A percentile compares a stretch with the other conserved stretches of the same genome.
These are phyloP conservation scores for Acrocalymma vagum DNA, from an alignment of 2,329 filamentous ascomycete species.

Conservation along the genomic window DNA sequence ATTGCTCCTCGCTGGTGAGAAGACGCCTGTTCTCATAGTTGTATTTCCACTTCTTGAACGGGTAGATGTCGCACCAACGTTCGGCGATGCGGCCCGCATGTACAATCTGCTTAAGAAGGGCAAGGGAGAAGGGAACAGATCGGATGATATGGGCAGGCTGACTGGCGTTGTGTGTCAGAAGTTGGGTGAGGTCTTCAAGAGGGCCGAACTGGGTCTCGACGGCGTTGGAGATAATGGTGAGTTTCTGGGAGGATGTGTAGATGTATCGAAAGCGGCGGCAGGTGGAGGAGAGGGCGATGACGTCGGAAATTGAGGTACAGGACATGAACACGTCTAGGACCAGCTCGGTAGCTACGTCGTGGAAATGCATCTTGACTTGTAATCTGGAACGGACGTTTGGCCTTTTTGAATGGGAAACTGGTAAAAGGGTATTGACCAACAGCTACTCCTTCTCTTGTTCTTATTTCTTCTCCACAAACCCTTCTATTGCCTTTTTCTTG, in stretches of 20 bases:
- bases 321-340: conserved; percentile 65
- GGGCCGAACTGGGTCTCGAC: conserved; percentile 67
- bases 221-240: conserved; percentile 62
- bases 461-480: no score
- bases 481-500: conserved; percentile 2
- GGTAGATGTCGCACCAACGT: conserved; percentile 69
- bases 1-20: conserved; percentile 59
- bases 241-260: conserved; percentile 61
- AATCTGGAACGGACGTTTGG: conserved; percentile 9
- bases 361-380: conserved; percentile 62
- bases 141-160: conserved; percentile 66
- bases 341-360: conserved; percentile 66
- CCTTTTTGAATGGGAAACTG: no score
- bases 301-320: conserved; percentile 61
- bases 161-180: conserved; percentile 67
- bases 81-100: conserved; percentile 63
- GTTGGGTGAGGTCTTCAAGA: conserved; percentile 65
- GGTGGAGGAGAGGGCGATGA: conserved; percentile 62
- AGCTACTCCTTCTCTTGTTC: conserved; percentile 8
- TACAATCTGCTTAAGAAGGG: conserved; percentile 64
- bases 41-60: conserved; percentile 69
- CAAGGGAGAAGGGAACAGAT: conserved; percentile 61
- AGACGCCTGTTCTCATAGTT: conserved; percentile 65
- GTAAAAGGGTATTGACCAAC: no score
- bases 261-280: conserved; percentile 64